phyloP scores from a whole-genome alignment of 2,329 filamentous ascomycete genomes.

The Colletotrichum costaricense region DNA sequence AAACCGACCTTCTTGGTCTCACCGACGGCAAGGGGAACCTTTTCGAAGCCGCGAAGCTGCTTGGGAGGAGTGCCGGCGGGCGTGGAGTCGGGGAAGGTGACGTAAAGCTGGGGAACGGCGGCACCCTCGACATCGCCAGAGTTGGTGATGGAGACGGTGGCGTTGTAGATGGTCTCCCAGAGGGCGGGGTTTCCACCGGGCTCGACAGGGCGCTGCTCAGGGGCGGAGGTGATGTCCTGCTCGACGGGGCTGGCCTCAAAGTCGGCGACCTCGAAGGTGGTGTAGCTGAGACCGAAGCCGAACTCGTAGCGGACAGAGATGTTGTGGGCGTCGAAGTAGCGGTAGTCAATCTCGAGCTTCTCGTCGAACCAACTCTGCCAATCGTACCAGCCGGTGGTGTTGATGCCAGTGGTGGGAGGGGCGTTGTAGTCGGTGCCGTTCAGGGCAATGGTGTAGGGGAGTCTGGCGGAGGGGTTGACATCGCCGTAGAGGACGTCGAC shows the following conservation, averaged over 20 bases:
- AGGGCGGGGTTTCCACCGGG: constrained; percentile 69
- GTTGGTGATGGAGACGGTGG: constrained; percentile 61
- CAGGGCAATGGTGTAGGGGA: constrained; percentile 78
- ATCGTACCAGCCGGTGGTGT: constrained; percentile 50
- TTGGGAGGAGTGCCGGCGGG: constrained; percentile 57
- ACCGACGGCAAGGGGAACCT: constrained; percentile 55
- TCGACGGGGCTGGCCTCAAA: constrained; percentile 38
- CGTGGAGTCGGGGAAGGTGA: constrained; percentile 54
- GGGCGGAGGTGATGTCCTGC: constrained; percentile 41
- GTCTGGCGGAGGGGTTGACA: constrained; percentile 74
- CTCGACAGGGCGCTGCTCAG: constrained; percentile 43
- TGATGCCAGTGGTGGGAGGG: constrained; percentile 49
- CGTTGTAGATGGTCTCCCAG: constrained; percentile 61
- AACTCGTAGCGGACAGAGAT: constrained; percentile 73
- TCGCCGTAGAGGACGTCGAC: constrained; percentile 76
- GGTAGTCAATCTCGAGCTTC: constrained; percentile 76
- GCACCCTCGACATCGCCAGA: constrained; percentile 60
- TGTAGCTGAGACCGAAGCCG: constrained; percentile 78
- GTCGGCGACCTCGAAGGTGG: constrained; percentile 65
- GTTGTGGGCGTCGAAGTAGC: constrained; percentile 70
- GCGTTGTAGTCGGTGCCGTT: constrained; percentile 60
- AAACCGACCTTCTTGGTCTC: constrained; percentile 55
- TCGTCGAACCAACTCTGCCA: constrained; percentile 67
- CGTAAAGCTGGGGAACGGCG: constrained; percentile 66
- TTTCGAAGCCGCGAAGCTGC: constrained; percentile 64